phyloP scores from a whole-genome alignment of 2,329 filamentous ascomycete species.

The Alternaria brassicicola region DNA sequence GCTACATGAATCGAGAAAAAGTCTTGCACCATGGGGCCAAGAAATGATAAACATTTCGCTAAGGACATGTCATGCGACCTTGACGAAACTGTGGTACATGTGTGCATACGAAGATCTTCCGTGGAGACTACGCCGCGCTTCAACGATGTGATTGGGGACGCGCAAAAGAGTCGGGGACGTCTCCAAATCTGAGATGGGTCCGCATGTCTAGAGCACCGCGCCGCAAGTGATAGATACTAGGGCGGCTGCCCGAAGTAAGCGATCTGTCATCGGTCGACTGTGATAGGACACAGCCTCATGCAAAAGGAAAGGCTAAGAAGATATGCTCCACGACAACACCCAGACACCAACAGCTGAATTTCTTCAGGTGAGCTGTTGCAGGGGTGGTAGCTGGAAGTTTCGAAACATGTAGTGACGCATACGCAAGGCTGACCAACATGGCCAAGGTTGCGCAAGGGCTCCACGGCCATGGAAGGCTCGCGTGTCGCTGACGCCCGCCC shows the following conservation, averaged over 20 bases:
- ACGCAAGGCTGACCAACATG: slow-evolving; percentile 26
- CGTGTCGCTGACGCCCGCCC: neutral
- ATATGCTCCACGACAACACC: neutral
- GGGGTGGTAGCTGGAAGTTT: slow-evolving; percentile 2
- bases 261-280: neutral
- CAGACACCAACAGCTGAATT: neutral
- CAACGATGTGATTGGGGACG: slow-evolving; percentile 1
- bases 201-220: slow-evolving; percentile 7
- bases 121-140: slow-evolving; percentile 3
- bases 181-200: slow-evolving; percentile 2
- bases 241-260: neutral
- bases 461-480: slow-evolving; percentile 21
- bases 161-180: slow-evolving; percentile 4
- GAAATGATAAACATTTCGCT: slow-evolving; percentile 5
- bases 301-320: neutral
- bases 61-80: slow-evolving; percentile 12
- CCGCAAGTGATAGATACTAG: slow-evolving; percentile 8
- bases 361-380: neutral
- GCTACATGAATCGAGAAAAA: slow-evolving; percentile 10
- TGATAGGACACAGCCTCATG: neutral
- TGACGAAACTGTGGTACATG: slow-evolving; percentile 7
- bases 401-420: slow-evolving; percentile 6
- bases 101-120: slow-evolving; percentile 2
- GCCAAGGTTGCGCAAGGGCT: slow-evolving; percentile 5
- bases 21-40: slow-evolving; percentile 2